phyloP scores from a whole-genome alignment of 106 monocot species.

The Platanthera zijinensis region DNA sequence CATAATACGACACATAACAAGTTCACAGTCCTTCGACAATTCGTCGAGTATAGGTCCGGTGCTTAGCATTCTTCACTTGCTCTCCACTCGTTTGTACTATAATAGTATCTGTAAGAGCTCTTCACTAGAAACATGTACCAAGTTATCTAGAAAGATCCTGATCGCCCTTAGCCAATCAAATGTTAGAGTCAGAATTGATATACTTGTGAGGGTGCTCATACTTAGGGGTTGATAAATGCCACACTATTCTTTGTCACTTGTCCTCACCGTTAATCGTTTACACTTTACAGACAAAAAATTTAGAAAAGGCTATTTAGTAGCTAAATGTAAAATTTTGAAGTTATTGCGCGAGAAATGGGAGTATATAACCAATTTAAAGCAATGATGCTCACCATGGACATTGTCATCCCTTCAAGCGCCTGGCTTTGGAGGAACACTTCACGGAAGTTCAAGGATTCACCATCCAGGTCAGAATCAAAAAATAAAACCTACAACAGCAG shows the following conservation, averaged over 20 bases:
- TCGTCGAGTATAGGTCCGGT: too few species aligned
- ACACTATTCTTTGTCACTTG: background rate
- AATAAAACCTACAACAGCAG: conserved; percentile 28
- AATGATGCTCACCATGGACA: conserved; percentile 48
- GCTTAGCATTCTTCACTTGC: too few species aligned
- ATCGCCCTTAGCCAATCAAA: background rate
- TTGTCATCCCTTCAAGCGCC: conserved; percentile 60
- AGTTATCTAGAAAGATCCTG: background rate
- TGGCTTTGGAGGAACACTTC: conserved; percentile 69
- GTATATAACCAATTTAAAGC: background rate
- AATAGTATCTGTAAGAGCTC: background rate
- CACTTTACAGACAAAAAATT: background rate
- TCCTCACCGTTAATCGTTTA: background rate
- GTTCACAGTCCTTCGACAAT: too few species aligned
- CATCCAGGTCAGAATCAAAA: conserved; percentile 55
- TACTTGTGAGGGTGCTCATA: background rate
- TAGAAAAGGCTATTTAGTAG: background rate
- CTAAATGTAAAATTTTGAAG: background rate
- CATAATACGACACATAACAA: too few species aligned
- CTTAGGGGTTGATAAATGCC: background rate
- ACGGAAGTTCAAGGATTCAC: conserved; percentile 54
- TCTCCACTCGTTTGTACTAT: too few species aligned
- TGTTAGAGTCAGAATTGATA: background rate
- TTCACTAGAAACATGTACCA: background rate
- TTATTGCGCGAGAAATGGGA: background rate